Base-by-base conservation (phyloP, 306 rosid species). In the Acacia crassicarpa region DNA sequence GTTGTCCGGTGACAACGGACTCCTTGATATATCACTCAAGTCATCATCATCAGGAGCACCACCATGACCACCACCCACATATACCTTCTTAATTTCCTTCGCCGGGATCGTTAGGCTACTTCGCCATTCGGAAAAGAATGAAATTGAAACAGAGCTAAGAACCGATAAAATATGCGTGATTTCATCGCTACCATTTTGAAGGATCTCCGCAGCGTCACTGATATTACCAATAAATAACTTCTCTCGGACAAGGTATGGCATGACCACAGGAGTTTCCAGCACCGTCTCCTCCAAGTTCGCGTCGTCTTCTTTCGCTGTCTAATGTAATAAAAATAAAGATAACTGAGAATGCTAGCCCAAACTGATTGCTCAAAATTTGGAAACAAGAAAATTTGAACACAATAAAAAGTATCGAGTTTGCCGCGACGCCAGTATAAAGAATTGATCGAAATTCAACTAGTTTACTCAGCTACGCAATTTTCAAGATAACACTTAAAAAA, bases 231-330 rank as follows among this genome's bases (percentile, higher is more conserved):
- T 93, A 79, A 89, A 91, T 5, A 95, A 92, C 77, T 88, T 93
- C 76, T 92, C 94, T 0, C 99, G 93, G 9, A 95, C 98, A 1
- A 72, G 86, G 88, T 92, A 84, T 65, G 98, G 98, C 99, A 95
- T 95, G 80, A 58, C 83, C 67, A 62, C 78, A 23, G 45, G 41
- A 54, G 25, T 74, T 11, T 35, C 72, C 33, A 51, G 33, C 25
- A 44, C 72, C 46, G 45, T 49, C 77, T 17, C 44, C 63, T 16
- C 11, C n/a, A 14, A 49, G 17, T 48, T 49, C 45, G 78, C 72
- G 72, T 53, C 30, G 38, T 38, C 27, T 17, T 75, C 33, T n/a
- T 74, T 43, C 4, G 72, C 85, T 68, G 70, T 46, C 51, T n/a
- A 56, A 38, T 38, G 22, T 1, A 74, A 48, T 4, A 68, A 44